These are phyloP conservation scores for Vachellia collinsii DNA, from an alignment of 306 rosid species.

Conservation along the genomic window DNA sequence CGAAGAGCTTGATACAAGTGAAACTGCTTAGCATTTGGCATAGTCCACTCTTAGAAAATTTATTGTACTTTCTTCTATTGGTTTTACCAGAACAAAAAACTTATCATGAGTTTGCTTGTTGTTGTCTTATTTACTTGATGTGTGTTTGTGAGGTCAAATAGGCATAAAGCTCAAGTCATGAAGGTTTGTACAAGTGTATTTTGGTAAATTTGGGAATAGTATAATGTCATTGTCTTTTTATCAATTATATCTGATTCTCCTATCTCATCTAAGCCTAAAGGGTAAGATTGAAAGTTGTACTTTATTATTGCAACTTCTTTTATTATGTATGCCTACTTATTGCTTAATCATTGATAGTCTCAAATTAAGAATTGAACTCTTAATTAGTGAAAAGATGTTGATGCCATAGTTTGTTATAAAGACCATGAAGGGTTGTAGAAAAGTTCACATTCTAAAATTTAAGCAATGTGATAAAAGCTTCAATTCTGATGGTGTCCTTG, in stretches of 20 bases:
- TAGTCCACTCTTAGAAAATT: background rate
- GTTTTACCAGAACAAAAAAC: background rate
- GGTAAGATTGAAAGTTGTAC: too few relatives aligned
- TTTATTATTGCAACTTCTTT: too few relatives aligned
- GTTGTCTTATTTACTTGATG: background rate
- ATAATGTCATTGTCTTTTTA: too few relatives aligned
- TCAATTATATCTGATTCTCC: too few relatives aligned
- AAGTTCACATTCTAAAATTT: background rate
- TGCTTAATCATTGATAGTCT: too few relatives aligned
- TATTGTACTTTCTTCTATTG: too few relatives aligned
- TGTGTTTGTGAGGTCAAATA: background rate
- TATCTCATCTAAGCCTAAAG: too few relatives aligned
- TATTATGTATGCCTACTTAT: too few relatives aligned
- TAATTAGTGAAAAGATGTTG: background rate
- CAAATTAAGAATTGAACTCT: too few relatives aligned
- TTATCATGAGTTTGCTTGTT: background rate
- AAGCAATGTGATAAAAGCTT: background rate
- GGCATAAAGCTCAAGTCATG: background rate
- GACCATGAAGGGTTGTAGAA: background rate
- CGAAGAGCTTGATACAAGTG: background rate
- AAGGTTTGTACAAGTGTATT: background rate
- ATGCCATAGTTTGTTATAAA: rapidly evolving
- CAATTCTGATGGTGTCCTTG: background rate
- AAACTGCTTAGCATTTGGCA: background rate
- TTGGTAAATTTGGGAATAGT: too few relatives aligned